Evolutionary conservation across 2,329 filamentous ascomycete genomes (phyloP), one percentile per base, ranked within the genome.

Genomic region (Xylariaceae sp.): DNA sequence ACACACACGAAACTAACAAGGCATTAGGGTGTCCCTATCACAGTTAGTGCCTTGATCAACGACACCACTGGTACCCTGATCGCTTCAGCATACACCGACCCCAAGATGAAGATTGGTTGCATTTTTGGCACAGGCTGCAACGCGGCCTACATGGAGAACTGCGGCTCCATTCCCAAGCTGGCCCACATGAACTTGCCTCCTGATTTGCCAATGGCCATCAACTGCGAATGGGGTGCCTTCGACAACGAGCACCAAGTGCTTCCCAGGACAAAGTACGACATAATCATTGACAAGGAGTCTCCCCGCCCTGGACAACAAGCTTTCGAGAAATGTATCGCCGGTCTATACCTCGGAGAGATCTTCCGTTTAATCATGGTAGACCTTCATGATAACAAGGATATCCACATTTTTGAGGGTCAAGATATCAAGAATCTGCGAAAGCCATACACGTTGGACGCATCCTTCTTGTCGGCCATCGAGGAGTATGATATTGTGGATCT

Each of bases 81-180:
- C 66, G 94, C 94, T 55, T 97, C 93, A 22, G 88, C 90, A 31
- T 99, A 99, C 74, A 97, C 93, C n/a, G 92, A 99, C 69, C 77
- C 86, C 42, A 84, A 86, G 62, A 95, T 97, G 83, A 91, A 86
- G 74, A 94, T 97, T 65, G 94, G 94, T 50, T 97, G 93, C 73
- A 99, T 99, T 68, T 99, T 99, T 66, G 94, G 94, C 63, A 99
- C 94, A 12, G 94, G 94, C 54, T 97, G 94, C 76, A 99, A 99
- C 66, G 94, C 93, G 39, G 94, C 94, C 38, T 99, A 99, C 76
- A 96, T 99, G 88, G 94, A 99, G 73, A 75, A 95, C 66, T 89
- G 84, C 59, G 91, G 90, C 59, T 89, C 87, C 12, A 90, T 99
- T 59, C 93, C 92, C 59, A 99, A 99, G 79, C 83, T 99, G 49